These are phyloP conservation scores for Melanomma pulvis-pyrius DNA, from an alignment of 495 filamentous ascomycete species.

Conservation along the genomic window DNA sequence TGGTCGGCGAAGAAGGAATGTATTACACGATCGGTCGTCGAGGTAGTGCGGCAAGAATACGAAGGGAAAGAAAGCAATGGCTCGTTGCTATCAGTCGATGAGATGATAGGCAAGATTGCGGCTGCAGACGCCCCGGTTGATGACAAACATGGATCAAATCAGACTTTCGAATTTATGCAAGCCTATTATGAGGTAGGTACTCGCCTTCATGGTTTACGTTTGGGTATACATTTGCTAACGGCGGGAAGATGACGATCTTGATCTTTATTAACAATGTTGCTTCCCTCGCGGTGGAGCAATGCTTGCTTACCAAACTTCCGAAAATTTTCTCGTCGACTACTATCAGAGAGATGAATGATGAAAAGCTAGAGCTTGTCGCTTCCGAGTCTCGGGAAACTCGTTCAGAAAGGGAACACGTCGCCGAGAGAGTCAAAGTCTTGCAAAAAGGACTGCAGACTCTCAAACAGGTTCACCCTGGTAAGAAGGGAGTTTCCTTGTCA, in stretches of 20 bases:
- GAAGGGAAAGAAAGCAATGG: not conserved
- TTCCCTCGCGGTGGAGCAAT: constrained; percentile 37
- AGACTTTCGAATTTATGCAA: constrained; percentile 36
- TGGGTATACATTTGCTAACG: constrained; percentile 20
- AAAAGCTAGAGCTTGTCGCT: constrained; percentile 14
- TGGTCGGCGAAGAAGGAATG: not conserved
- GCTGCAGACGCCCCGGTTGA: not conserved
- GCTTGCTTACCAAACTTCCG: constrained; percentile 9
- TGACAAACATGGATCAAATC: constrained; percentile 19
- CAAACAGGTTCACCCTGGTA: constrained; percentile 14
- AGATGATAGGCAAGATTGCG: not conserved
- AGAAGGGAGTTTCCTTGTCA: not conserved
- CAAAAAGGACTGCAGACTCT: constrained; percentile 7
- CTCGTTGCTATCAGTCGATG: not conserved
- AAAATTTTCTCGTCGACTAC: constrained; percentile 50
- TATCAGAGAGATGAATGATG: constrained; percentile 8
- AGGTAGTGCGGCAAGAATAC: not conserved
- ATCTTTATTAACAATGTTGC: constrained; percentile 65
- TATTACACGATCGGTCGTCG: not conserved
- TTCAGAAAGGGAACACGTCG: not conserved
- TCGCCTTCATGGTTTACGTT: not conserved
- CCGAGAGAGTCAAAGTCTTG: constrained; percentile 8
- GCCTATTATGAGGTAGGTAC: constrained; percentile 38
- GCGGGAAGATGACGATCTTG: constrained; percentile 58
- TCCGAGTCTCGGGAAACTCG: constrained; percentile 13